phyloP scores from a whole-genome alignment of 345 rosid species.

The Pistacia atlantica region DNA sequence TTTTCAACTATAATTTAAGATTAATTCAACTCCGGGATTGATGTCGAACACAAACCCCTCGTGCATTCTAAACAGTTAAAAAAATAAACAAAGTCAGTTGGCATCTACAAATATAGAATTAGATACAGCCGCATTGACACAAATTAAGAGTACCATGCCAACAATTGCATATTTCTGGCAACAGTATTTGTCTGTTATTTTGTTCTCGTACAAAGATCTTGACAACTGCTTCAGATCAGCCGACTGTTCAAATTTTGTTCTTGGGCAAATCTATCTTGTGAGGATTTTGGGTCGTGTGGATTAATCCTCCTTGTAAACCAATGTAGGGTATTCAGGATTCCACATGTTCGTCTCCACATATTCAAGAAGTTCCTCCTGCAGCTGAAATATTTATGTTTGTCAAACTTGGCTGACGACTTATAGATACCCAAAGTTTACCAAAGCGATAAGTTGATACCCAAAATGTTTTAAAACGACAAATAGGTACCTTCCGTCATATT shows the following conservation, averaged over 20 bases:
- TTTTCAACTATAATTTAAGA: too few species aligned
- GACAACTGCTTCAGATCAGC: neutral
- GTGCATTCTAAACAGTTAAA: too few species aligned
- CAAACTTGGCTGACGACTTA: neutral
- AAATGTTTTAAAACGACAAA: too few species aligned
- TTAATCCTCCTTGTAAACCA: slow-evolving; percentile 66
- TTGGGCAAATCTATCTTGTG: neutral
- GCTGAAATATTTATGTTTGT: slow-evolving; percentile 27
- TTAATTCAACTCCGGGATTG: too few species aligned
- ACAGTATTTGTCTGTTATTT: neutral
- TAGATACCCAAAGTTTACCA: too few species aligned
- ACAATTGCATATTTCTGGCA: neutral
- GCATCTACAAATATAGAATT: neutral
- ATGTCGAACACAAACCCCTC: too few species aligned
- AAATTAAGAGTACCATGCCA: neutral
- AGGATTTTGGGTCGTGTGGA: too few species aligned
- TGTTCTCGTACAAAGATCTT: neutral
- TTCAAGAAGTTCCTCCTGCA: slow-evolving; percentile 69
- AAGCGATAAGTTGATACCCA: too few species aligned
- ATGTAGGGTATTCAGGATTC: slow-evolving; percentile 81
- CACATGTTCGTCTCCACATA: slow-evolving; percentile 88
- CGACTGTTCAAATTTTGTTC: neutral
- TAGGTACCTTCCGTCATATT: too few species aligned
- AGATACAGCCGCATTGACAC: neutral
- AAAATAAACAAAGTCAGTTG: neutral